These are phyloP conservation scores for Trichoderma sp. DNA, from an alignment of 2,329 filamentous ascomycete species.

Conservation along the genomic window DNA sequence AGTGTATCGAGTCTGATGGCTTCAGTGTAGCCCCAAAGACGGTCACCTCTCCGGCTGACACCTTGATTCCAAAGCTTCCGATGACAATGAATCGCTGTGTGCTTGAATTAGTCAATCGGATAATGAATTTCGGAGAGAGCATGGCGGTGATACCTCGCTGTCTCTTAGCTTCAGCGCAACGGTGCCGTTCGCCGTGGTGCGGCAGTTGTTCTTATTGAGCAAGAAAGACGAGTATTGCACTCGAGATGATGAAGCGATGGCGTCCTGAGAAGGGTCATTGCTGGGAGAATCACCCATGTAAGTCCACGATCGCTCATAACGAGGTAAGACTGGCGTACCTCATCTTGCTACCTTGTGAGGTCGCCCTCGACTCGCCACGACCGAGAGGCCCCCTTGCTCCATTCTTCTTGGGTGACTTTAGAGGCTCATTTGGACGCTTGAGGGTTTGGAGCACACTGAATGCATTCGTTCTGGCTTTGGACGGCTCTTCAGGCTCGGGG, in stretches of 20 bases:
- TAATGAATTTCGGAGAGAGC: background rate
- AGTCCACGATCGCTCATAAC: background rate
- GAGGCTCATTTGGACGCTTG: constrained; percentile 23
- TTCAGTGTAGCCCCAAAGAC: constrained; percentile 66
- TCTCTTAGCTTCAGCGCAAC: constrained; percentile 49
- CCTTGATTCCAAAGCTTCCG: constrained; percentile 67
- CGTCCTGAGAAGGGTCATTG: constrained; percentile 15
- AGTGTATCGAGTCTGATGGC: constrained; percentile 50
- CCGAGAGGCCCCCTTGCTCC: background rate
- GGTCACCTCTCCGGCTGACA: constrained; percentile 63
- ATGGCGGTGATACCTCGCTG: constrained; percentile 49
- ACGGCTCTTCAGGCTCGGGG: constrained; percentile 32
- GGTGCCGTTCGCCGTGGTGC: constrained; percentile 44
- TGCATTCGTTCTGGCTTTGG: constrained; percentile 35
- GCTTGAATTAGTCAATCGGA: background rate
- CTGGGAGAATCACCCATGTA: background rate
- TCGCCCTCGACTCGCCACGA: constrained; percentile 4
- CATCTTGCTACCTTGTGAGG: constrained; percentile 7
- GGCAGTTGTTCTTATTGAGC: constrained; percentile 49
- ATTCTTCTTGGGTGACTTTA: constrained; percentile 32
- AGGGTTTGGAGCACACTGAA: constrained; percentile 38
- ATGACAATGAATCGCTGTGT: constrained; percentile 61
- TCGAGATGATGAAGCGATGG: background rate
- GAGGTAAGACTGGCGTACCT: background rate
- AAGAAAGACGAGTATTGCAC: constrained; percentile 51